Conservation (phyloP, 139 green algal genomes). For the Medakamo hakoo region DNA sequence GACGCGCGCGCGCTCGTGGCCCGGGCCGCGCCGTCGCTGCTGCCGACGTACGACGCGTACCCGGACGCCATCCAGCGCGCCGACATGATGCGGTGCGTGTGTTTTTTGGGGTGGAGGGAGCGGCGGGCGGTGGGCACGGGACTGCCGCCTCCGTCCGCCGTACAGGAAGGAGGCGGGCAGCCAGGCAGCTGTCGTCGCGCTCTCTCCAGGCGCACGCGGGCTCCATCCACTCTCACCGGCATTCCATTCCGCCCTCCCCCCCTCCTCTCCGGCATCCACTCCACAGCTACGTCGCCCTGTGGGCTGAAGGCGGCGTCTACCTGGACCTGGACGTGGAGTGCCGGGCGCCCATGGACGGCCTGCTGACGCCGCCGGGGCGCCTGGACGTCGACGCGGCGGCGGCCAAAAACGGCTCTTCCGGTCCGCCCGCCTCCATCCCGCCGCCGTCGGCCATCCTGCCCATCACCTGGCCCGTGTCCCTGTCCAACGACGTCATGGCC, state of each 20-base stretch:
- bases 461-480: constrained; percentile 26
- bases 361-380: constrained; percentile 10
- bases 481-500: constrained; percentile 37
- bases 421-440: too few relatives aligned
- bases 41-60: constrained; percentile 27
- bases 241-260: too few relatives aligned
- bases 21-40: background rate
- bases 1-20: constrained; percentile 19
- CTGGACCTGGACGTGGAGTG: constrained; percentile 38
- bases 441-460: constrained; percentile 27
- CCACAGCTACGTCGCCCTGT: constrained; percentile 37
- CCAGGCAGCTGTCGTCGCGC: too few relatives aligned
- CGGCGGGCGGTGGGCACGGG: too few relatives aligned
- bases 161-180: too few relatives aligned
- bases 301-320: constrained; percentile 30
- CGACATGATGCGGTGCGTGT: constrained; percentile 27
- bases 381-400: too few relatives aligned
- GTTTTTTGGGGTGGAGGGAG: too few relatives aligned
- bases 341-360: constrained; percentile 19
- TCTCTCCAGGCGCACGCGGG: too few relatives aligned
- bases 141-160: too few relatives aligned
- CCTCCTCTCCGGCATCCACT: too few relatives aligned
- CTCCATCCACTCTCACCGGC: too few relatives aligned
- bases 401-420: too few relatives aligned
- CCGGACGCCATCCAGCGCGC: constrained; percentile 31